Conservation (phyloP, 805 yeast species). For the Saccharomycopsis fibuligera region DNA sequence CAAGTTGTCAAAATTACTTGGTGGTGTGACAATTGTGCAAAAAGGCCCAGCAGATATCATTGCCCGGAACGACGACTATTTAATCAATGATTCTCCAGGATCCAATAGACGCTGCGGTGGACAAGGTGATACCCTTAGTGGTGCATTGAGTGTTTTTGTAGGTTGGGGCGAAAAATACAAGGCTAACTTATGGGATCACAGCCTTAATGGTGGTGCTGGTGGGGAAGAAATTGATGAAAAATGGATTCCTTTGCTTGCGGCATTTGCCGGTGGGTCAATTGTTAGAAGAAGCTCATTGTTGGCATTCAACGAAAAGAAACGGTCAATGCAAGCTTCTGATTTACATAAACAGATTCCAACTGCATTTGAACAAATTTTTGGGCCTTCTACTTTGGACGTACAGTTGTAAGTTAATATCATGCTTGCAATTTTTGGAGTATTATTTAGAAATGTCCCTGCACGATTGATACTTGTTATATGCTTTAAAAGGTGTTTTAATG, state of each 20-base stretch:
- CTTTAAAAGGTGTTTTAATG: too few relatives aligned
- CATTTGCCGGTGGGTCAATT: conserved; percentile 63
- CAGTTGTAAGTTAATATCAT: too few relatives aligned
- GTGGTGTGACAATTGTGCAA: conserved; percentile 56
- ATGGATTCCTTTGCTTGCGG: conserved; percentile 43
- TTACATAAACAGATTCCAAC: conserved; percentile 61
- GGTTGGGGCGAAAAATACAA: conserved; percentile 72
- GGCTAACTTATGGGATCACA: conserved; percentile 49
- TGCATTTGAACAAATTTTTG: conserved; percentile 47
- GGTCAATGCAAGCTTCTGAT: conserved; percentile 84
- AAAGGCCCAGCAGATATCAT: conserved; percentile 71
- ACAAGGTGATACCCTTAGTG: conserved; percentile 91
- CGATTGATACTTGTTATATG: too few relatives aligned
- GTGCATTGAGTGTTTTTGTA: conserved; percentile 72
- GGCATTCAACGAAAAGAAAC: conserved; percentile 60
- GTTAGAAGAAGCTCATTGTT: conserved; percentile 58
- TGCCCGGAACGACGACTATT: conserved; percentile 38
- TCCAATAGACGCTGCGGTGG: conserved; percentile 86
- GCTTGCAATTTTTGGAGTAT: too few relatives aligned
- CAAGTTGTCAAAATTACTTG: conserved; percentile 42
- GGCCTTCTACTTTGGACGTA: neutral
- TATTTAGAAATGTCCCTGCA: too few relatives aligned
- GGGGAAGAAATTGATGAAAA: conserved; percentile 22
- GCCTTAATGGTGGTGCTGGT: too few relatives aligned
- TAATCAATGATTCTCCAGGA: conserved; percentile 49